These are phyloP conservation scores for Polytolypa hystricis DNA, from an alignment of 2,329 filamentous ascomycete species.

Conservation along the genomic window DNA sequence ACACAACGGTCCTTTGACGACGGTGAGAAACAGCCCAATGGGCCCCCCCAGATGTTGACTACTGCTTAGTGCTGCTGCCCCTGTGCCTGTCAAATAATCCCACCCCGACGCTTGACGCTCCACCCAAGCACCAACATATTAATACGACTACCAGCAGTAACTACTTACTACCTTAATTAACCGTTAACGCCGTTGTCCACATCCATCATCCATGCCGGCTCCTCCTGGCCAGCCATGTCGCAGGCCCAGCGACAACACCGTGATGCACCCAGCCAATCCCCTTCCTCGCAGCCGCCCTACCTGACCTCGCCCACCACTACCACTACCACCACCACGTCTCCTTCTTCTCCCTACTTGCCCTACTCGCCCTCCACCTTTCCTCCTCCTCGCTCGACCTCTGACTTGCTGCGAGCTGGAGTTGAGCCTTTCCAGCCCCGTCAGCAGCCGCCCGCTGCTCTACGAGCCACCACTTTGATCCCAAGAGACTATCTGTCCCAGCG, in stretches of 20 bases:
- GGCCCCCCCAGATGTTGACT: too few relatives aligned
- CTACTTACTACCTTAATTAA: too few relatives aligned
- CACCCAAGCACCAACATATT: too few relatives aligned
- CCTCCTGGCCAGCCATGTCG: slow-evolving; percentile 23
- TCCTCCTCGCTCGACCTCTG: not conserved
- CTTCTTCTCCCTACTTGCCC: slow-evolving; percentile 4
- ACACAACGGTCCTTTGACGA: too few relatives aligned
- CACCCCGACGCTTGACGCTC: too few relatives aligned
- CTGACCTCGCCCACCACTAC: slow-evolving; percentile 13
- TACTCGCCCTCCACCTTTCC: not conserved
- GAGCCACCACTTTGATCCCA: slow-evolving; percentile 22
- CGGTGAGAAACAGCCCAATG: too few relatives aligned
- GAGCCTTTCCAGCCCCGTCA: slow-evolving; percentile 9
- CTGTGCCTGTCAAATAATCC: too few relatives aligned
- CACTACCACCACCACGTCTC: slow-evolving; percentile 9
- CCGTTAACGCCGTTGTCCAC: too few relatives aligned
- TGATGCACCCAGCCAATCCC: not conserved
- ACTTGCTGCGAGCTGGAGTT: slow-evolving; percentile 7
- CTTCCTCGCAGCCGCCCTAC: not conserved
- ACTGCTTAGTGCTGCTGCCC: too few relatives aligned
- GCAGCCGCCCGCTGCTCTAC: not conserved
- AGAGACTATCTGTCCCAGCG: slow-evolving; percentile 25
- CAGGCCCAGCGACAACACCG: slow-evolving; percentile 20
- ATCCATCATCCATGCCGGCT: slow-evolving; percentile 10
- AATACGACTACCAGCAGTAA: too few relatives aligned